phyloP scores from a whole-genome alignment of 345 rosid genomes.

The Syzygium oleosum region DNA sequence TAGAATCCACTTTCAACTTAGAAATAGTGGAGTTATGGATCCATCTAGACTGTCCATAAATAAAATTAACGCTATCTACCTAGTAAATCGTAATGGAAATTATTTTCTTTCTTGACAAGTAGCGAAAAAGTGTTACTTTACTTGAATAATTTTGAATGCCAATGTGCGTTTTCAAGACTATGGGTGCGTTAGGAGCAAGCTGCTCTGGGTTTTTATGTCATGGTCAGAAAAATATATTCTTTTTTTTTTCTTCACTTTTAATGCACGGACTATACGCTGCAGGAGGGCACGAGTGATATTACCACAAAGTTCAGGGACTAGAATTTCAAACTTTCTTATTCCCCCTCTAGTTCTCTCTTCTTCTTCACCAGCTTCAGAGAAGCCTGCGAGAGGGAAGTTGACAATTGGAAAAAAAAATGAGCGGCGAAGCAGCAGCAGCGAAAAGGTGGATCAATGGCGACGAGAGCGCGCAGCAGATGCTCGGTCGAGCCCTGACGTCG shows the following conservation, averaged over 20 bases:
- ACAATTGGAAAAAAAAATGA: neutral
- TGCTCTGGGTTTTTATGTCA: too few relatives aligned
- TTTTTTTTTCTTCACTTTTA: neutral
- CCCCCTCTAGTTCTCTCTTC: neutral
- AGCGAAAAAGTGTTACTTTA: too few relatives aligned
- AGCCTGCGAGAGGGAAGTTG: neutral
- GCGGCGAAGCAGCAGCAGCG: neutral
- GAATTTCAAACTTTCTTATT: neutral
- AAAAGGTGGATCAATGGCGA: conserved; percentile 42
- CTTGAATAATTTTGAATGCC: neutral
- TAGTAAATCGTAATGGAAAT: too few relatives aligned
- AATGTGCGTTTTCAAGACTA: too few relatives aligned
- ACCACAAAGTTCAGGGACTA: neutral
- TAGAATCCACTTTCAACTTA: too few relatives aligned
- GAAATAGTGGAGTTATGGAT: too few relatives aligned
- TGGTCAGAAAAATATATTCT: neutral
- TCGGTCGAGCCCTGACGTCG: conserved; percentile 34
- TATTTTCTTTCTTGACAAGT: too few relatives aligned
- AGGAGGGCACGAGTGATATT: neutral
- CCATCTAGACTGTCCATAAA: too few relatives aligned
- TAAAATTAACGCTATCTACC: too few relatives aligned
- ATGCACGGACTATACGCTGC: neutral
- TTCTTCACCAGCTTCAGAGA: neutral
- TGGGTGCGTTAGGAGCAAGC: neutral
- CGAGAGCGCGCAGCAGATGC: conserved; percentile 57